phyloP scores from a whole-genome alignment of 345 rosid genomes.

The Lepidium africanum region DNA sequence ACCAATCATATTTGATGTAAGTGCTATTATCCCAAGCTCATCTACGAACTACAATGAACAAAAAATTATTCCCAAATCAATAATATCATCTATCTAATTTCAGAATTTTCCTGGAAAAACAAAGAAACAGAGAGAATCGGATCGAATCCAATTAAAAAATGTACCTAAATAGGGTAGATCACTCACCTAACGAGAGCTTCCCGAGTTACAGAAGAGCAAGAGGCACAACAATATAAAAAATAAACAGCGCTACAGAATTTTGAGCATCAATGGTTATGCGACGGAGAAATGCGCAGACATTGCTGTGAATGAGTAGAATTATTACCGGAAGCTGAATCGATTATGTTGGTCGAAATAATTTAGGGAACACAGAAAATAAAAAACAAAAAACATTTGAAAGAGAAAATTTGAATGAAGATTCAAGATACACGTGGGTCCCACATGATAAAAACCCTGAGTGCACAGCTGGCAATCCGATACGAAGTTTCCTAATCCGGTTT shows the following conservation, averaged over 20 bases:
- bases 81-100: neutral
- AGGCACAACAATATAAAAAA: neutral
- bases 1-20: too few species aligned
- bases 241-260: neutral
- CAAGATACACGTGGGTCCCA: slow-evolving; percentile 15
- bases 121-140: neutral
- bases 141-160: neutral
- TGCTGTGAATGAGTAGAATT: neutral
- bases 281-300: slow-evolving; percentile 22
- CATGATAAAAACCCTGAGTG: slow-evolving; percentile 19
- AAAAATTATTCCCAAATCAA: neutral
- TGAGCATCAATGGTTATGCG: neutral
- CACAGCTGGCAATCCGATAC: slow-evolving; percentile 13
- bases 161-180: slow-evolving; percentile 1
- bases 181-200: slow-evolving; percentile 1
- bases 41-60: neutral
- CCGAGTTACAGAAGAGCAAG: neutral
- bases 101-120: neutral
- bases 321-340: slow-evolving; percentile 9
- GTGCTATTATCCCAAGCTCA: neutral
- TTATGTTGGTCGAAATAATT: neutral
- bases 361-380: neutral
- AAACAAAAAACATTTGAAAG: neutral
- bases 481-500: neutral
- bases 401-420: neutral